phyloP scores from a whole-genome alignment of 352 stramenopile species.

The Globisporangium iwayamae region DNA sequence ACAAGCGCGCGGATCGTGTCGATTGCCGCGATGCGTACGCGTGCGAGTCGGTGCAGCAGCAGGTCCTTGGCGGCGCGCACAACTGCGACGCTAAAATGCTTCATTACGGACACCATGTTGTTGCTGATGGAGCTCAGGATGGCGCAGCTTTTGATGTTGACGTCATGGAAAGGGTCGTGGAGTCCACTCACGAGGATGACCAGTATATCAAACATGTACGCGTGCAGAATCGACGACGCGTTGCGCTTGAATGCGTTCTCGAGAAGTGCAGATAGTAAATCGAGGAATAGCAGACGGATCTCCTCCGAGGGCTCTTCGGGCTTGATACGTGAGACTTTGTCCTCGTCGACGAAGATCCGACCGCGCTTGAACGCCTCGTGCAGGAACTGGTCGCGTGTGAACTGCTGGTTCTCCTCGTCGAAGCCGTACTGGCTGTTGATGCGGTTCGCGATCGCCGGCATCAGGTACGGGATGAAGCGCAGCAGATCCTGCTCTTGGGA shows the following conservation, averaged over 20 bases:
- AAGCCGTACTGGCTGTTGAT: slow-evolving; percentile 63
- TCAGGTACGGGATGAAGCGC: slow-evolving; percentile 65
- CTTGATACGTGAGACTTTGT: slow-evolving; percentile 36
- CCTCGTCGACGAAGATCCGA: slow-evolving; percentile 50
- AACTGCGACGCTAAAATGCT: slow-evolving; percentile 91
- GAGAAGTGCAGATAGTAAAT: slow-evolving; percentile 48
- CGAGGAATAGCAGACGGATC: slow-evolving; percentile 60
- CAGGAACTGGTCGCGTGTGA: slow-evolving; percentile 62
- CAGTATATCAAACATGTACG: slow-evolving; percentile 78
- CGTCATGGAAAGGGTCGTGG: slow-evolving; percentile 84
- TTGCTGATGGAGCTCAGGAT: slow-evolving; percentile 45
- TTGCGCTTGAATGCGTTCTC: slow-evolving; percentile 42
- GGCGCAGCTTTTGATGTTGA: slow-evolving; percentile 74
- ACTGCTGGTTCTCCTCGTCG: slow-evolving; percentile 75
- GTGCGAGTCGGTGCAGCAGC: slow-evolving; percentile 87
- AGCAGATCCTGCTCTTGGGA: slow-evolving; percentile 52
- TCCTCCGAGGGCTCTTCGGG: slow-evolving; percentile 73
- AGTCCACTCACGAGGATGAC: slow-evolving; percentile 66
- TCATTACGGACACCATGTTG: slow-evolving; percentile 89
- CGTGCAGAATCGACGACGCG: slow-evolving; percentile 72
- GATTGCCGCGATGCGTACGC: slow-evolving; percentile 86
- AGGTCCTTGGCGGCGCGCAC: slow-evolving; percentile 78
- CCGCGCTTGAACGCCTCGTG: slow-evolving; percentile 75
- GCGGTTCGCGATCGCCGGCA: slow-evolving; percentile 64
- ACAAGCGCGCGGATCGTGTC: slow-evolving; percentile 82